These are phyloP conservation scores for Arachnopeziza araneosa DNA, from an alignment of 2,329 filamentous ascomycete genomes.

Conservation along the genomic window DNA sequence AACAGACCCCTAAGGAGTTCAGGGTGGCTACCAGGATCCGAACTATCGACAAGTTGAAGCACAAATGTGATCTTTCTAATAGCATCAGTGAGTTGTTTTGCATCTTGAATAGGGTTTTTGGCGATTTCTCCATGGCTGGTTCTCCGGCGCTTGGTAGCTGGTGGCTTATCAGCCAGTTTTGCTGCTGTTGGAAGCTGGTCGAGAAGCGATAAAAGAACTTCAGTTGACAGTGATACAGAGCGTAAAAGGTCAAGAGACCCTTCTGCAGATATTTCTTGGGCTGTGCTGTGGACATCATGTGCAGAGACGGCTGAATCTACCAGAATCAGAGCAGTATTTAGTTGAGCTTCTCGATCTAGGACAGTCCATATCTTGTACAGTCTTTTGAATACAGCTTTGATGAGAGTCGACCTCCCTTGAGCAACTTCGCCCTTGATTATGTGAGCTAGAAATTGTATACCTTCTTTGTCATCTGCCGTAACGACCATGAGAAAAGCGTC, in stretches of 20 bases:
- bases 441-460: constrained; percentile 46
- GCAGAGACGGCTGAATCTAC: constrained; percentile 51
- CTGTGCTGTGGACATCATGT: constrained; percentile 26
- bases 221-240: constrained; percentile 65
- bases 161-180: constrained; percentile 65
- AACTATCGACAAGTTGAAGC: constrained; percentile 80
- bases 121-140: constrained; percentile 68
- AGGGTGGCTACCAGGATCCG: constrained; percentile 67
- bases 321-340: constrained; percentile 55
- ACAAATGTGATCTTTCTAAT: constrained; percentile 80
- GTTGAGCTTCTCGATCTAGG: constrained; percentile 59
- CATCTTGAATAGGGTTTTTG: constrained; percentile 54
- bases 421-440: constrained; percentile 41
- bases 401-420: constrained; percentile 45
- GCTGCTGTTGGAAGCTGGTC: constrained; percentile 68
- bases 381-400: constrained; percentile 60
- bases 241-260: constrained; percentile 69
- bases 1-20: constrained; percentile 77
- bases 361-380: constrained; percentile 67
- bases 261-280: constrained; percentile 39
- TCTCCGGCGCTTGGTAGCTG: constrained; percentile 72
- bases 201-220: constrained; percentile 67
- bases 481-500: constrained; percentile 47
- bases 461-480: constrained; percentile 51
- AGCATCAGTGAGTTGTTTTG: constrained; percentile 59